A percentile compares a stretch with the other conserved stretches of the same genome.
Conservation (phyloP, 768 basidiomycete species). For the Termitomyces sp. region DNA sequence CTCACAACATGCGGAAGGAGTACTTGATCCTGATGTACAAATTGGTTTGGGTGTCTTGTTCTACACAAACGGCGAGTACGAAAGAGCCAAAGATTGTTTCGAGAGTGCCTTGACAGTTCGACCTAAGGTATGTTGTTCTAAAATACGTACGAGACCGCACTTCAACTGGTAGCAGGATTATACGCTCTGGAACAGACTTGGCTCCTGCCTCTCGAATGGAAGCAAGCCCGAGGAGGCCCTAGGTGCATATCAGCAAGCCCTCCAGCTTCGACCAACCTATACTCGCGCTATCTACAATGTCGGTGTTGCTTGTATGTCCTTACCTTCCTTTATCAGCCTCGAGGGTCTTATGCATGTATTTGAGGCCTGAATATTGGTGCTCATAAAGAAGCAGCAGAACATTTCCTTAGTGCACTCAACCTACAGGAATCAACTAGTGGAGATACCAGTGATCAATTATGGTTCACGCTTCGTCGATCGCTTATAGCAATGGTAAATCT, state of each 20-base stretch:
- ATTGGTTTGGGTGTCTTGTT: slow-evolving; percentile 90
- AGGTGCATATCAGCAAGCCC: slow-evolving; percentile 84
- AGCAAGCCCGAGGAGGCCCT: slow-evolving; percentile 92
- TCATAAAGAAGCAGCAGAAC: slow-evolving; percentile 92
- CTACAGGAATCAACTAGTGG: slow-evolving; percentile 68
- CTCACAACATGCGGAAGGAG: slow-evolving; percentile 65
- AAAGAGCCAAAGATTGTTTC: slow-evolving; percentile 91
- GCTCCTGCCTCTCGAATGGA: slow-evolving; percentile 92
- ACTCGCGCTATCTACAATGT: slow-evolving; percentile 98
- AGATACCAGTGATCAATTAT: slow-evolving; percentile 79
- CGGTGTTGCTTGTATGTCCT: slow-evolving; percentile 85
- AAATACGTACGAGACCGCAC: not conserved
- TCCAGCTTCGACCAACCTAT: slow-evolving; percentile 89
- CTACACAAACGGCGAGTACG: slow-evolving; percentile 84
- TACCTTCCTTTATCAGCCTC: not conserved
- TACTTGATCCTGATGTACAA: slow-evolving; percentile 87
- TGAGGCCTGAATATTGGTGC: slow-evolving; percentile 94
- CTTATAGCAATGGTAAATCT: slow-evolving; percentile 71
- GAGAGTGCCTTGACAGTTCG: slow-evolving; percentile 75
- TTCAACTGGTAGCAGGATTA: slow-evolving; percentile 55
- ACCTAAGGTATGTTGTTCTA: slow-evolving; percentile 43
- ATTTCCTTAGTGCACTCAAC: slow-evolving; percentile 80
- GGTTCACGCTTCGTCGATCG: slow-evolving; percentile 83
- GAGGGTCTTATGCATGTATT: slow-evolving; percentile 4
- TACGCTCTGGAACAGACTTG: slow-evolving; percentile 91